Conservation (phyloP, 306 rosid species). For the Argentina anserina region DNA sequence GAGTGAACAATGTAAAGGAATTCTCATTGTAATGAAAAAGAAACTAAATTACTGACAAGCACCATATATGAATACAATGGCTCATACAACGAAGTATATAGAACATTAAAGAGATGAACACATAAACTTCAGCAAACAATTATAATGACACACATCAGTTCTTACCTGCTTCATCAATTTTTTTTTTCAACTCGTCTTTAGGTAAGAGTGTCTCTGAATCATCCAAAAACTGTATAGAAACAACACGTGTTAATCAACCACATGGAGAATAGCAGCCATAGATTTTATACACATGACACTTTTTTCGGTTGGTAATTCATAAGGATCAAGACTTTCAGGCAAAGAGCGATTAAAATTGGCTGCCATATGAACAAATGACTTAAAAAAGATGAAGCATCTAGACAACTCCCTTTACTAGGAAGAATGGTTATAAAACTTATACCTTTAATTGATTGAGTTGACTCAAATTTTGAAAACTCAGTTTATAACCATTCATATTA, state of each 20-base stretch:
- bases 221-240: slow-evolving; percentile 63
- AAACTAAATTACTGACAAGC: background rate
- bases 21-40: background rate
- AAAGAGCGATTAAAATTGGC: background rate
- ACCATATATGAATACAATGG: background rate
- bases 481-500: background rate
- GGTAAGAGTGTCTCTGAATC: slow-evolving; percentile 68
- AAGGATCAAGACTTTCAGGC: background rate
- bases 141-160: background rate
- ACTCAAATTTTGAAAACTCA: background rate
- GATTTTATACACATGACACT: background rate
- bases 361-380: background rate
- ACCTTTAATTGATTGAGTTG: background rate
- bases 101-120: background rate
- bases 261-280: background rate
- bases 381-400: background rate
- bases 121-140: slow-evolving; percentile 8
- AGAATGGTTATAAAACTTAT: background rate
- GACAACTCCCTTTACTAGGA: background rate
- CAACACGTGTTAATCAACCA: background rate
- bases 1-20: background rate
- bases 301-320: background rate
- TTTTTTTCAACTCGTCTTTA: slow-evolving; percentile 62
- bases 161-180: slow-evolving; percentile 64
- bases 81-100: background rate